Percentiles rank a stretch among this genome's conserved stretches.
These are phyloP conservation scores for Fusarium chlamydosporum DNA, from an alignment of 2,329 filamentous ascomycete species.

Conservation along the genomic window DNA sequence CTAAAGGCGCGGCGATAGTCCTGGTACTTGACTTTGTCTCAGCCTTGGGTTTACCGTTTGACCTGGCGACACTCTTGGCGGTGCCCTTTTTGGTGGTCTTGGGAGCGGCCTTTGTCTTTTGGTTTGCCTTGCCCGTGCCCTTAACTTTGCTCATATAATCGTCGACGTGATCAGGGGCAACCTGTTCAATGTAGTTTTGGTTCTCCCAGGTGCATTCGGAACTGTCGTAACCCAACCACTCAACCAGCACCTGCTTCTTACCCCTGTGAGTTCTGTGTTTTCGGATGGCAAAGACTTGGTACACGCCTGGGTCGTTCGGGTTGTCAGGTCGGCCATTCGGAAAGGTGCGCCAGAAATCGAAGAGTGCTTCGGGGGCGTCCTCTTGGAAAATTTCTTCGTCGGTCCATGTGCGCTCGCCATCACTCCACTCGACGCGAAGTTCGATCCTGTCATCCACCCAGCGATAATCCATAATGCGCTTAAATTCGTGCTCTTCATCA, in stretches of 20 bases:
- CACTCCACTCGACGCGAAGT: conserved; percentile 53
- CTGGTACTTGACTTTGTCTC: neutral
- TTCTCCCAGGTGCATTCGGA: conserved; percentile 53
- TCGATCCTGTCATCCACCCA: conserved; percentile 52
- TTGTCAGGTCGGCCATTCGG: conserved; percentile 53
- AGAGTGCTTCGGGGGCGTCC: conserved; percentile 52
- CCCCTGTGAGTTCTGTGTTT: conserved; percentile 51
- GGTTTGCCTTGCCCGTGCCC: neutral
- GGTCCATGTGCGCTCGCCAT: conserved; percentile 54
- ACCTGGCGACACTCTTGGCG: neutral
- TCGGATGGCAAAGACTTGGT: conserved; percentile 54
- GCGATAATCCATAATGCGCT: conserved; percentile 49
- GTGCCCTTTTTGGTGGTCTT: conserved; percentile 1
- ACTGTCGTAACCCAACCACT: conserved; percentile 56
- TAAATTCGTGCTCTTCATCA: conserved; percentile 22
- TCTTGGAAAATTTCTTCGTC: conserved; percentile 54
- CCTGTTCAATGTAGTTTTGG: conserved; percentile 45
- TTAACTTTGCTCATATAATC: conserved; percentile 46
- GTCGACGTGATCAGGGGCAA: conserved; percentile 48
- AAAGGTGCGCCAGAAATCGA: conserved; percentile 53
- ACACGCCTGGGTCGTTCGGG: conserved; percentile 51
- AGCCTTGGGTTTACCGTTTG: neutral
- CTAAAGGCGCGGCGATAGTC: neutral
- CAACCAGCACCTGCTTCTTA: conserved; percentile 52
- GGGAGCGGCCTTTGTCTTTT: neutral